Conservation (phyloP, 2,329 filamentous ascomycete genomes). For the Biscogniauxia marginata region DNA sequence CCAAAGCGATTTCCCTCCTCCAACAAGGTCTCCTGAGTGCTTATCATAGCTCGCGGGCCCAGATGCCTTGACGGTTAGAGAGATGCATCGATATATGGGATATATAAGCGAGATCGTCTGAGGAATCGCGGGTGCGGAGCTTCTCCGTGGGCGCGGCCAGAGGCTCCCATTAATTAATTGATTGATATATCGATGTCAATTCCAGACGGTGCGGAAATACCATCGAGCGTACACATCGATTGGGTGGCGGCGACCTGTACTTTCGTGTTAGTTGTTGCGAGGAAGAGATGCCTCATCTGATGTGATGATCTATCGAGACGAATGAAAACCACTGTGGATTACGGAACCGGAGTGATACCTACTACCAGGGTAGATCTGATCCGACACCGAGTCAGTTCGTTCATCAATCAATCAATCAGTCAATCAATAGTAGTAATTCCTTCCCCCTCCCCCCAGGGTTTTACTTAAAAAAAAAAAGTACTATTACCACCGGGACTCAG, state of each 20-base stretch:
- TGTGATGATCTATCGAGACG: slow-evolving; percentile 10
- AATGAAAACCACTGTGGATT: slow-evolving; percentile 22
- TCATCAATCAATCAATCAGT: background rate
- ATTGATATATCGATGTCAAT: background rate
- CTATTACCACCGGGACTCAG: background rate
- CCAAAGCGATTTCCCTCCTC: slow-evolving; percentile 27
- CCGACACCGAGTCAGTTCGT: background rate
- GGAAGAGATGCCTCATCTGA: slow-evolving; percentile 16
- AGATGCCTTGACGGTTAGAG: slow-evolving; percentile 19
- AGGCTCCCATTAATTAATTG: slow-evolving; percentile 23
- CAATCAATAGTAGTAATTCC: background rate
- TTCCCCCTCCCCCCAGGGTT: too few relatives aligned
- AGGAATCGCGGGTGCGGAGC: slow-evolving; percentile 11
- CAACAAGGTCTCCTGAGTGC: slow-evolving; percentile 24
- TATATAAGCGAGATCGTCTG: slow-evolving; percentile 26
- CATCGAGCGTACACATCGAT: background rate
- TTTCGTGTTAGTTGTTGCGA: background rate
- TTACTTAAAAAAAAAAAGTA: background rate
- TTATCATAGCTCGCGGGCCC: slow-evolving; percentile 31
- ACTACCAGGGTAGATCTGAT: slow-evolving; percentile 6
- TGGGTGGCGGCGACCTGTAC: background rate
- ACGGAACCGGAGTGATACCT: slow-evolving; percentile 12
- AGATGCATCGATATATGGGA: slow-evolving; percentile 30
- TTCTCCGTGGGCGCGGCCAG: background rate
- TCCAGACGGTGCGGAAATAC: slow-evolving; percentile 2